These are phyloP conservation scores for Rhododendron mucronatum DNA, from an alignment of 148 eudicot species.

Conservation along the genomic window DNA sequence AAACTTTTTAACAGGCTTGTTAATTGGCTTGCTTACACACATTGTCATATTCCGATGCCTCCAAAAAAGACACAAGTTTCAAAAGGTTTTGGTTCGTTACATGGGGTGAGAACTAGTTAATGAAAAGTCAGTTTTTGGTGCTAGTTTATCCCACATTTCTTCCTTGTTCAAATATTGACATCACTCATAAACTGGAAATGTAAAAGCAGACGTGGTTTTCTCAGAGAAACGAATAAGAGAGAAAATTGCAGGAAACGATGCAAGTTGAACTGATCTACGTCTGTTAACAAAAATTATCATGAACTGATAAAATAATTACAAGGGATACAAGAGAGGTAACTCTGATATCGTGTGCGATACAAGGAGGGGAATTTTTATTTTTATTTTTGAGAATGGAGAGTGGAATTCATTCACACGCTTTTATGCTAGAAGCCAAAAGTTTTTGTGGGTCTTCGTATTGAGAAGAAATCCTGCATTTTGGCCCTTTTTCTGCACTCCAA, in stretches of 20 bases:
- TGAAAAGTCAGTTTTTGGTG: neutral
- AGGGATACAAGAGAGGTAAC: neutral
- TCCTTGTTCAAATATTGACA: neutral
- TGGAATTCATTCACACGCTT: neutral
- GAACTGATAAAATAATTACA: neutral
- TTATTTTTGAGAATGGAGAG: too few species aligned
- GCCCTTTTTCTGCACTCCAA: slow-evolving; percentile 60
- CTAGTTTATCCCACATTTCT: neutral
- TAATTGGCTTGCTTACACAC: neutral
- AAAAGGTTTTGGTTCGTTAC: neutral
- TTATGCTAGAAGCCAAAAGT: slow-evolving; percentile 66
- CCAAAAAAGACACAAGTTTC: neutral
- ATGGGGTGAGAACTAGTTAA: neutral
- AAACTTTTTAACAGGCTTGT: neutral
- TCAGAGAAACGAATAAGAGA: neutral
- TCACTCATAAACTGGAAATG: neutral
- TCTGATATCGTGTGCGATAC: neutral
- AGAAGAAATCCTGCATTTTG: slow-evolving; percentile 62
- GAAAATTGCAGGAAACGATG: neutral
- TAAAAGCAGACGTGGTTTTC: neutral
- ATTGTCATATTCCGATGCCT: neutral
- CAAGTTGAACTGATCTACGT: neutral
- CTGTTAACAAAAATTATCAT: neutral
- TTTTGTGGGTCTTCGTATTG: slow-evolving; percentile 49
- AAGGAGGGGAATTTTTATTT: too few species aligned